These are phyloP conservation scores for Diplodia scrobiculata DNA, from an alignment of 2,329 filamentous ascomycete genomes.

Conservation along the genomic window DNA sequence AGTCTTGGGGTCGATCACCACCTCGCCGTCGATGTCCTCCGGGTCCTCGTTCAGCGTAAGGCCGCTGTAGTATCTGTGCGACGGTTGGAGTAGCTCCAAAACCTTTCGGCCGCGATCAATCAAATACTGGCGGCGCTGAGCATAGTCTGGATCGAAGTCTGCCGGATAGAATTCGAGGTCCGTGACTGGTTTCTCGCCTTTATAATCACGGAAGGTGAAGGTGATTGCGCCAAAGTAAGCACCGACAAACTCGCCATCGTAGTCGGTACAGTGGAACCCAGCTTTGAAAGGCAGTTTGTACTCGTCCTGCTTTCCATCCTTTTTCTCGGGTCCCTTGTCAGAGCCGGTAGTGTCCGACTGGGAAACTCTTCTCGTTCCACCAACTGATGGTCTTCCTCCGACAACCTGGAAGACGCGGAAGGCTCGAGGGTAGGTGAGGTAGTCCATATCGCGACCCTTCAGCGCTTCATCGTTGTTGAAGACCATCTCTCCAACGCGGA, in stretches of 20 bases:
- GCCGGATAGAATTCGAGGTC: background rate
- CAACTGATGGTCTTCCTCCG: too few relatives aligned
- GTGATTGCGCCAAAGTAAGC: background rate
- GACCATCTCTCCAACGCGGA: too few relatives aligned
- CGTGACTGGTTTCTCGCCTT: background rate
- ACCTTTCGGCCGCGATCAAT: background rate
- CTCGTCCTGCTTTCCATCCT: too few relatives aligned
- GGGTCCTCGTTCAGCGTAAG: background rate
- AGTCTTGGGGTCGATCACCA: background rate
- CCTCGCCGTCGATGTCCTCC: background rate
- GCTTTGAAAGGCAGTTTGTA: background rate
- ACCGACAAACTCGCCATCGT: background rate
- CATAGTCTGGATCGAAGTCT: background rate
- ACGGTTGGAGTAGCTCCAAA: background rate
- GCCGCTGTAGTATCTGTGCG: background rate
- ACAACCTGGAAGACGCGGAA: too few relatives aligned
- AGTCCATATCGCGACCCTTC: too few relatives aligned
- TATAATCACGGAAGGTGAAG: too few relatives aligned
- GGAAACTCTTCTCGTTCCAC: too few relatives aligned
- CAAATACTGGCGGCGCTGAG: background rate
- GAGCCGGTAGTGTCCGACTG: too few relatives aligned
- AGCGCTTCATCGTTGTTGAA: too few relatives aligned
- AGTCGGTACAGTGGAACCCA: background rate
- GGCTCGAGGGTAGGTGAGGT: too few relatives aligned
- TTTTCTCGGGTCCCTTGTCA: too few relatives aligned